These are phyloP conservation scores for Colletotrichum kahawae DNA, from an alignment of 2,329 filamentous ascomycete species.

Conservation along the genomic window DNA sequence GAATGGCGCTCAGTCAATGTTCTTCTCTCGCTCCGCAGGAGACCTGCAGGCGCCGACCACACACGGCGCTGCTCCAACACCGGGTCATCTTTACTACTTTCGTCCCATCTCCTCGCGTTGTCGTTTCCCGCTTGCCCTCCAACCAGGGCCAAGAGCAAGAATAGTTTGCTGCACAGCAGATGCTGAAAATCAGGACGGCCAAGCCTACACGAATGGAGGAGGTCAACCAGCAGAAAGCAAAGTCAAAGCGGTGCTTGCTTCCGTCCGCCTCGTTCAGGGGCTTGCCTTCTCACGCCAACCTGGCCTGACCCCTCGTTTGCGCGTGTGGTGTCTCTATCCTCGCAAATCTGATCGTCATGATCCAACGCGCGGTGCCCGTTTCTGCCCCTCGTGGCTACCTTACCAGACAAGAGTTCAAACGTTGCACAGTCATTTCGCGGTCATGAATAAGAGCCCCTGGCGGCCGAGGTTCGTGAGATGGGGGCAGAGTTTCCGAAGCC, in stretches of 20 bases:
- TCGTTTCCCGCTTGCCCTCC: not conserved
- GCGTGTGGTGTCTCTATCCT: not conserved
- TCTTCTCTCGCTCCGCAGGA: not conserved
- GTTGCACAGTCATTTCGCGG: not conserved
- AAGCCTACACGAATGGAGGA: not conserved
- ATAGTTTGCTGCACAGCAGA: not conserved
- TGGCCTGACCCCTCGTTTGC: not conserved
- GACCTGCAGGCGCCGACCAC: not conserved
- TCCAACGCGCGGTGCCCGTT: not conserved
- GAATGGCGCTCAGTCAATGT: not conserved
- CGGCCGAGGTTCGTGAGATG: not conserved
- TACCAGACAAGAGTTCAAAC: not conserved
- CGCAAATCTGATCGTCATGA: not conserved
- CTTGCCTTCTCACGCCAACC: not conserved
- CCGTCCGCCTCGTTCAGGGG: not conserved
- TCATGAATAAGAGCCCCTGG: not conserved
- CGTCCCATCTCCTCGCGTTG: not conserved
- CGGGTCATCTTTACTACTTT: not conserved
- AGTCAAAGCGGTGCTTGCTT: not conserved
- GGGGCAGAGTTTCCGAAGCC: not conserved
- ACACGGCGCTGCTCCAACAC: not conserved
- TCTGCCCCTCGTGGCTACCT: not conserved
- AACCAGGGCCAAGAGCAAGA: conserved; percentile 6
- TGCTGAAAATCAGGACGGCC: not conserved
- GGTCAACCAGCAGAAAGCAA: not conserved